Percentiles rank a stretch among this genome's conserved stretches.
phyloP scores from a whole-genome alignment of 73 alveolate species.

The Diophrys appendiculata region DNA sequence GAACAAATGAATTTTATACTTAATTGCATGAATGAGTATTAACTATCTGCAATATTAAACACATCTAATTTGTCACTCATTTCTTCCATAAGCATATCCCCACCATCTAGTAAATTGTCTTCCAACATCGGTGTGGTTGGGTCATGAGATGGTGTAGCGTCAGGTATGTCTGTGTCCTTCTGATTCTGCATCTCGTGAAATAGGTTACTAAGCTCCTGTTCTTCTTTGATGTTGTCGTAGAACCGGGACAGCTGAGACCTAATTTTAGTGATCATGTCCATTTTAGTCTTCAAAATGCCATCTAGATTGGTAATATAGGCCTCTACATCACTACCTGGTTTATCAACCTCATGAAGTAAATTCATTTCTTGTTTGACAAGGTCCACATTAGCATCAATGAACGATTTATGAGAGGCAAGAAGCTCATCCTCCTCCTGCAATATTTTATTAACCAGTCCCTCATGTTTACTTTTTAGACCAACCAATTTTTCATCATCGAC shows the following conservation, averaged over 20 bases:
- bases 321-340: slow-evolving; percentile 98
- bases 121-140: background rate
- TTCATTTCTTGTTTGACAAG: slow-evolving; percentile 84
- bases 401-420: slow-evolving; percentile 90
- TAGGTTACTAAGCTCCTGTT: slow-evolving; percentile 48
- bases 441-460: slow-evolving; percentile 60
- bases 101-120: background rate
- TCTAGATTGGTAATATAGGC: slow-evolving; percentile 92
- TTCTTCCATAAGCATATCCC: background rate
- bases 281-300: slow-evolving; percentile 80
- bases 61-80: background rate
- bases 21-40: too few relatives aligned
- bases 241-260: slow-evolving; percentile 63
- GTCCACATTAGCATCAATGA: slow-evolving; percentile 95
- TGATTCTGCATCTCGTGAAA: slow-evolving; percentile 35
- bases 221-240: slow-evolving; percentile 62
- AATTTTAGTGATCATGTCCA: slow-evolving; percentile 64
- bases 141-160: background rate
- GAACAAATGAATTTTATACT: too few relatives aligned
- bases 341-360: slow-evolving; percentile 95
- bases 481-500: too few relatives aligned
- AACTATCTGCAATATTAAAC: background rate
- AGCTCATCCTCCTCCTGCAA: slow-evolving; percentile 98
- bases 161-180: background rate
- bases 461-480: slow-evolving; percentile 7